Base-by-base conservation (phyloP, 306 rosid species). In the Luffa aegyptiaca region DNA sequence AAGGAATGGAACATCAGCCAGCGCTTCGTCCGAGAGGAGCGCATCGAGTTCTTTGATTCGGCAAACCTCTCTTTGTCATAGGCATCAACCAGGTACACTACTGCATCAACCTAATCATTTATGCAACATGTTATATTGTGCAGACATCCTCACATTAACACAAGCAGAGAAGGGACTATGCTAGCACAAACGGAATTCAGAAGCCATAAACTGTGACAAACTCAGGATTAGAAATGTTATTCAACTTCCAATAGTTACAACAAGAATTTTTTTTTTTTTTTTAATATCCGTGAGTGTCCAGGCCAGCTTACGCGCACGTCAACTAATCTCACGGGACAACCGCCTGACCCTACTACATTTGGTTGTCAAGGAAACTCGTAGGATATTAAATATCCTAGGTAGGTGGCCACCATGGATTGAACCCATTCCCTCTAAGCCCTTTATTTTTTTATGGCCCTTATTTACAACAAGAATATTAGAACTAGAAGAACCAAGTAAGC, bases 31-130 rank as follows among this genome's bases (percentile, higher is more conserved):
- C 6, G 88, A 87, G 76, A 87, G 90, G 26, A 87, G 86, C 3
- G 86, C 88, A 35, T 87, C 90, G 14, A 87, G 80, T 84, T 87
- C 83, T 85, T 87, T 42, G 90, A 78, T 76, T 87, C 90, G 4
- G 70, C 76, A 75, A 87, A 87, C 48, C 90, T 78, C 59, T 87
- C 90, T 61, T 87, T 87, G 80, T 87, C 90, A 45, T 73, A 80
- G 57, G 90, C 90, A 74, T 87, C 90, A 3, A 87, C 90, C 62
- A 87, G 81, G 79, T 87, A 87, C 53, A 87, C 90, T n/a, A 87
- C 90, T 52, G 90, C 90, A 82, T 87, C 90, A 18, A 87, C 90
- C 90, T 87, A 78, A 74, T 64, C 44, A 21, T 8, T 62, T 57
- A 63, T 31, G n/a, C n/a, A 45, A 21, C 61, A 73, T 20, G 77